Evolutionary conservation across 2,329 filamentous ascomycete genomes (phyloP), one percentile per base, ranked within the genome.

Genomic region (Raffaelea arxii): DNA sequence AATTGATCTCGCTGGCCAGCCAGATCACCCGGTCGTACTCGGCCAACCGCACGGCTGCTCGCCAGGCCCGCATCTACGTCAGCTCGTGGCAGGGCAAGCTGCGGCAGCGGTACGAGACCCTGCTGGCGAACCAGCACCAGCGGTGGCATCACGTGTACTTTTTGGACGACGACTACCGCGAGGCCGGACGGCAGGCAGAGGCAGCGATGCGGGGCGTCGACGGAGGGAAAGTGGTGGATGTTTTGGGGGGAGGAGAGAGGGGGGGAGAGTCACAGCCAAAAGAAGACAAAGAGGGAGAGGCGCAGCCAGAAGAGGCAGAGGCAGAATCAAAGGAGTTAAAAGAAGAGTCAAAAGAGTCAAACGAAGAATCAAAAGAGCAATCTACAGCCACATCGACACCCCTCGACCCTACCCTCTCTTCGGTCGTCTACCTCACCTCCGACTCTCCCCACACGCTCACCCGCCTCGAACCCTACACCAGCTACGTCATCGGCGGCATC

Each of bases 21-120:
- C 92, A 98, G 64, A 73, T 98, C 51, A 94, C 88, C 9, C 74
- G 92, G 47, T 84, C 78, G 48, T 98, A 98, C 65, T 88, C 89
- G 19, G 88, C 95, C 58, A 97, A 96, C 64, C 78, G 77, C 49
- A 78, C 75, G 47, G 74, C 83, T 0, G 66, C 62, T 7, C 90
- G 78, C 60, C 77, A 82, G 44, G 71, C 81, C 7, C 84, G 94
- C 63, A 61, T 97, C 40, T 80, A 78, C 46, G 65, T 97, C 48
- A 87, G 83, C 54, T 86, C 83, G 1, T 97, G 89, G 69, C 76
- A 80, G 25, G 86, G 86, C 11, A 72, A 74, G 50, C 67, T 98
- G 59, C 83, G 80, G 59, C 73, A 85, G 58, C 76, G 92, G 32
- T 94, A 94, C 61, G 85, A 95, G 55, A 85, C 74, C 0, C 75